A percentile compares a stretch with the other conserved stretches of the same genome.
These are phyloP conservation scores for Parietichytrium sp. DNA, from an alignment of 108 stramenopile genomes.

Conservation along the genomic window DNA sequence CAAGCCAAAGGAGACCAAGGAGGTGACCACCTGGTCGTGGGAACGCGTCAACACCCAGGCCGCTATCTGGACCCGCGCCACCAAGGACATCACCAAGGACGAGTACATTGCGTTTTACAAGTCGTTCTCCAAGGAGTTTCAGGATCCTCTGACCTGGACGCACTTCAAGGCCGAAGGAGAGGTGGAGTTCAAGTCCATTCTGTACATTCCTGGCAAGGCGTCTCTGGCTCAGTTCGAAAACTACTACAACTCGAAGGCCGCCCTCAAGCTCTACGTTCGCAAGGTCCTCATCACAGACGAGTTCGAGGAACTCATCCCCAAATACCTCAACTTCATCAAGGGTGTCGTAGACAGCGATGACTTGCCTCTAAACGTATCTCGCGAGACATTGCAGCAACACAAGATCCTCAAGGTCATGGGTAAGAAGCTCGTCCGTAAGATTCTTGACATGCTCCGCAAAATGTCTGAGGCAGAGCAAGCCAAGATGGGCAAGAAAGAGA, in stretches of 20 bases:
- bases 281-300: constrained; percentile 98
- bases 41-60: constrained; percentile 83
- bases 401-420: constrained; percentile 96
- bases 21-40: constrained; percentile 82
- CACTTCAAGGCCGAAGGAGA: constrained; percentile 99
- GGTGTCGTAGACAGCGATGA: constrained; percentile 99
- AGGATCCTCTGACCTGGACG: constrained; percentile 77
- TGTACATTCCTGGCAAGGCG: constrained; percentile 82
- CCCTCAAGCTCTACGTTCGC: constrained; percentile 84
- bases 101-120: constrained; percentile 95
- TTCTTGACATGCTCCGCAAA: constrained; percentile 85
- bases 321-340: constrained; percentile 87
- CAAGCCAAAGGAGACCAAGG: constrained; percentile 61
- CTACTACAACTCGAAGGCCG: constrained; percentile 61
- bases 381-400: constrained; percentile 92
- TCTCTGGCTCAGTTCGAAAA: constrained; percentile 62
- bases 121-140: constrained; percentile 68
- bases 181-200: constrained; percentile 96
- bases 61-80: constrained; percentile 96
- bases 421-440: constrained; percentile 99
- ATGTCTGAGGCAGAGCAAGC: constrained; percentile 63
- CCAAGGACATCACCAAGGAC: constrained; percentile 91
- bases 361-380: constrained; percentile 98
- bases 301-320: constrained; percentile 91
- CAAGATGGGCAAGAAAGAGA: constrained; percentile 39